Evolutionary conservation across 2,329 filamentous ascomycete species (phyloP).

Genomic region (Ilyonectria destructans): DNA sequence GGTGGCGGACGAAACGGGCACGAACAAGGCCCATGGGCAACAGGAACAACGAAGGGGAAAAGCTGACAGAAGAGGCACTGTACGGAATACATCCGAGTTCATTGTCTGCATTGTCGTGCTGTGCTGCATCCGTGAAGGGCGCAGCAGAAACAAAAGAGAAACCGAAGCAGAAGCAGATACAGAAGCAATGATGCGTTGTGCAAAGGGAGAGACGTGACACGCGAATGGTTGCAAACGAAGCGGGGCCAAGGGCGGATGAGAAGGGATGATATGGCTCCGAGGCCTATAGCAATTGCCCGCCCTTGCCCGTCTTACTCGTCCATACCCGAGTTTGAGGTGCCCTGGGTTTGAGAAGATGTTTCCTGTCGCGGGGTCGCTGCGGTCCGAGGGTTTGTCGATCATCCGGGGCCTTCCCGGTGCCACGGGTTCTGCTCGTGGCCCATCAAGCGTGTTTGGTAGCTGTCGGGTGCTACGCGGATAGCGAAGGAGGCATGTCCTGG

Average conservation of each 20-base stretch:
- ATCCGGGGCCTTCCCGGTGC: conserved; percentile 14
- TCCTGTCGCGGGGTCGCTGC: conserved; percentile 4
- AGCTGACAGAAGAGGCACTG: not conserved
- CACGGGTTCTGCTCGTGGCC: not conserved
- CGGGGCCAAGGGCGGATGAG: conserved; percentile 25
- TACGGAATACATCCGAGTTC: not conserved
- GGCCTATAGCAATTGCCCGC: conserved; percentile 12
- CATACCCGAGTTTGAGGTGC: not conserved
- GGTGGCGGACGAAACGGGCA: conserved; percentile 7
- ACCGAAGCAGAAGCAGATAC: conserved; percentile 12
- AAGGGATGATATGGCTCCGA: conserved; percentile 25
- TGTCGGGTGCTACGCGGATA: conserved; percentile 16
- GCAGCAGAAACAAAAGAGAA: conserved; percentile 26
- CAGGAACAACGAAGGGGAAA: not conserved
- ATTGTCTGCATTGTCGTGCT: not conserved
- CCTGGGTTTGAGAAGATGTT: conserved; percentile 21
- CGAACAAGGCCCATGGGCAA: not conserved
- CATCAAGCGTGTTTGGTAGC: not conserved
- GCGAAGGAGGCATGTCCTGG: not conserved
- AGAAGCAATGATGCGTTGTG: conserved; percentile 19
- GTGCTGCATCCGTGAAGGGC: not conserved
- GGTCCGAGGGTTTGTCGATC: conserved; percentile 16
- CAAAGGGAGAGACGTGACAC: conserved; percentile 22
- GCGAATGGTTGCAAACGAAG: conserved; percentile 21
- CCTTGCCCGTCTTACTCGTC: not conserved